These are phyloP conservation scores for Bipolaris victoriae DNA, from an alignment of 2,329 filamentous ascomycete species.

Conservation along the genomic window DNA sequence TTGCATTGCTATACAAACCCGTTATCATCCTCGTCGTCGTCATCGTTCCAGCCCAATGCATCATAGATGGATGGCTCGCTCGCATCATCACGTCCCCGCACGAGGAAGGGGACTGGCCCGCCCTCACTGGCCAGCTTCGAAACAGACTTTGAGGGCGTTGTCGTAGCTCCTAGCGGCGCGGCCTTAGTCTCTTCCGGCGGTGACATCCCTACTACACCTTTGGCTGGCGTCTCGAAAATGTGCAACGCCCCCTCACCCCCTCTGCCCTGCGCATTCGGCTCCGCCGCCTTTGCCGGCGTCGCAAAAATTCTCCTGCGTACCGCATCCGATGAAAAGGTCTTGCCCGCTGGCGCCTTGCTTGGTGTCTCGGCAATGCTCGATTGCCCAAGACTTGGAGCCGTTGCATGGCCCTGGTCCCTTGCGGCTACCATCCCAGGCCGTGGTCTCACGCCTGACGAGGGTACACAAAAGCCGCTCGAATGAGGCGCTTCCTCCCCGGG, in stretches of 20 bases:
- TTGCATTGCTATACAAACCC: constrained; percentile 21
- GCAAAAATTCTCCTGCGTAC: constrained; percentile 40
- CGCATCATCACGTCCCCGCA: constrained; percentile 16
- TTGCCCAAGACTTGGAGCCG: constrained; percentile 37
- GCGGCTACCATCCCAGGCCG: constrained; percentile 32
- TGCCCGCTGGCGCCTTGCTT: constrained; percentile 47
- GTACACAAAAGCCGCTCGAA: constrained; percentile 47
- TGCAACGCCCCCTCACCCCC: constrained; percentile 6
- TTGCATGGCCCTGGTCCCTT: constrained; percentile 38
- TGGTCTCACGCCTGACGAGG: constrained; percentile 49
- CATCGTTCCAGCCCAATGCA: constrained; percentile 55
- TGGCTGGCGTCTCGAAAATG: constrained; percentile 36
- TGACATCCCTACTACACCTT: constrained; percentile 22
- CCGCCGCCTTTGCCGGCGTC: constrained; percentile 39
- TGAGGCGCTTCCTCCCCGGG: constrained; percentile 24
- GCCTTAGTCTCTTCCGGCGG: constrained; percentile 11
- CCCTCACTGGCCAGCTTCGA: constrained; percentile 1
- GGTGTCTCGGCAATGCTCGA: constrained; percentile 52
- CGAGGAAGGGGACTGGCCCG: constrained; percentile 14
- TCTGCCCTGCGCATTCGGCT: constrained; percentile 7
- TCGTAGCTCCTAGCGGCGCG: constrained; percentile 21
- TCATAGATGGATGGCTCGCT: constrained; percentile 49
- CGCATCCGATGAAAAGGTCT: constrained; percentile 32
- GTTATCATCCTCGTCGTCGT: constrained; percentile 43
- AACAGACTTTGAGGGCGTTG: constrained; percentile 29